These are phyloP conservation scores for Fomitopsis betulina DNA, from an alignment of 1,284 basidiomycete genomes.

Conservation along the genomic window DNA sequence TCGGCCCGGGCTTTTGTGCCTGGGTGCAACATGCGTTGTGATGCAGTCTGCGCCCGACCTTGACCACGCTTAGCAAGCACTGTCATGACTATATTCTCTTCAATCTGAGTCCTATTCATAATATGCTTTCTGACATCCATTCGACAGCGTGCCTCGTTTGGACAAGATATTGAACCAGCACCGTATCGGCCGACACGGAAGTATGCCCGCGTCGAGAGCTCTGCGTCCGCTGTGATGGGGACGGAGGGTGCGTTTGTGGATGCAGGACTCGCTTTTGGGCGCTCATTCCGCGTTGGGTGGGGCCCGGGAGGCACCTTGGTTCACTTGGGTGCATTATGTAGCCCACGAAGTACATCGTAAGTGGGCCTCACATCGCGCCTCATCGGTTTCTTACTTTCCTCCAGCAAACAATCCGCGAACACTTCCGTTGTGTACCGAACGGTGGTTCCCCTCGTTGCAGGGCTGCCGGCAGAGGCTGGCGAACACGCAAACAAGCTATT, in stretches of 20 bases:
- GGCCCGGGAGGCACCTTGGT: constrained; percentile 77
- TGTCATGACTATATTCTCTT: background rate
- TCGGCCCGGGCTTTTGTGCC: too few species aligned
- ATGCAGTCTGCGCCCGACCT: too few species aligned
- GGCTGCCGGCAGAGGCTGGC: constrained; percentile 32
- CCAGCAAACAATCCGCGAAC: constrained; percentile 50
- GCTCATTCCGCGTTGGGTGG: constrained; percentile 91
- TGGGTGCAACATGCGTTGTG: too few species aligned
- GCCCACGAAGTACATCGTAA: constrained; percentile 45
- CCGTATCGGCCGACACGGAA: constrained; percentile 65
- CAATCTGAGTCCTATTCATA: background rate
- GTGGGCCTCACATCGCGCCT: constrained; percentile 20
- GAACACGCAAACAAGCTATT: constrained; percentile 64
- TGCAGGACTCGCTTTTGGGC: constrained; percentile 80
- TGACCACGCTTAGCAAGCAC: too few species aligned
- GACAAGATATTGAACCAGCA: constrained; percentile 59
- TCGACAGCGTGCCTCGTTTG: constrained; percentile 71
- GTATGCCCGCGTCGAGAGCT: constrained; percentile 62
- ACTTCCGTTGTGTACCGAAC: constrained; percentile 51
- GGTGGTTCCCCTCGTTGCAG: constrained; percentile 38
- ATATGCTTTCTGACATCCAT: background rate
- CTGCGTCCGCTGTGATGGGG: constrained; percentile 57
- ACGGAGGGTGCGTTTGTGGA: constrained; percentile 71
- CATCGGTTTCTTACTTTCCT: constrained; percentile 6
- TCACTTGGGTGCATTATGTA: constrained; percentile 71